phyloP scores from a whole-genome alignment of 2,329 filamentous ascomycete species.

The Pseudocercospora vitis region DNA sequence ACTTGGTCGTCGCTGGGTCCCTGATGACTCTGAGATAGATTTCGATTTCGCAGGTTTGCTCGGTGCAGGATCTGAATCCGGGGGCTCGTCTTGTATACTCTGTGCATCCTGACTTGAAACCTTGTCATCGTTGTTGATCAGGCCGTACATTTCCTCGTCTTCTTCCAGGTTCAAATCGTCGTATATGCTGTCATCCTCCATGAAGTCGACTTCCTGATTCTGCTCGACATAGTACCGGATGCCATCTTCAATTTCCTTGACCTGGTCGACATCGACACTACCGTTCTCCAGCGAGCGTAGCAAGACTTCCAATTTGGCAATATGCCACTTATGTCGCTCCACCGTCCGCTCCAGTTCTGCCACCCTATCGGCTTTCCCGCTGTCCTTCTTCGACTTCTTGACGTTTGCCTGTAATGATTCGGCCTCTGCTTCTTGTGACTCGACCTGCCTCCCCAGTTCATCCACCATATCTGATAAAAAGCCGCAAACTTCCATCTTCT shows the following conservation, averaged over 20 bases:
- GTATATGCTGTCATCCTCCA: constrained; percentile 93
- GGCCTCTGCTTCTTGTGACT: constrained; percentile 84
- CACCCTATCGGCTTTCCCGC: constrained; percentile 83
- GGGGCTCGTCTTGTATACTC: constrained; percentile 80
- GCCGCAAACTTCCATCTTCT: constrained; percentile 82
- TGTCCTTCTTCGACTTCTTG: constrained; percentile 94
- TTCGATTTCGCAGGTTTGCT: constrained; percentile 47
- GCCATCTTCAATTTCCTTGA: constrained; percentile 83
- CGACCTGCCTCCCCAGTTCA: constrained; percentile 90
- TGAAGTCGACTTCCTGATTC: constrained; percentile 83
- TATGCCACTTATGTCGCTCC: constrained; percentile 96
- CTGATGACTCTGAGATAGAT: constrained; percentile 58
- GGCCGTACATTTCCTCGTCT: constrained; percentile 84
- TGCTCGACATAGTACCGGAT: constrained; percentile 95
- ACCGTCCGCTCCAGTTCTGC: constrained; percentile 79
- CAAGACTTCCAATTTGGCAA: constrained; percentile 86
- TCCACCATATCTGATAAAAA: constrained; percentile 87
- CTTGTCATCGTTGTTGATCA: constrained; percentile 74
- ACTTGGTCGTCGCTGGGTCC: constrained; percentile 69
- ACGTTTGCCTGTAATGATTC: constrained; percentile 82
- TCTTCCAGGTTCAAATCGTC: constrained; percentile 90
- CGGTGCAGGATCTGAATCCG: constrained; percentile 55
- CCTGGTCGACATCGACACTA: constrained; percentile 80
- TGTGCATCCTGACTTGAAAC: constrained; percentile 94
- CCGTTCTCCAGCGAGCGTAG: constrained; percentile 90